Evolutionary conservation across 2,329 filamentous ascomycete species (phyloP).

Genomic region (Fusarium sp.): DNA sequence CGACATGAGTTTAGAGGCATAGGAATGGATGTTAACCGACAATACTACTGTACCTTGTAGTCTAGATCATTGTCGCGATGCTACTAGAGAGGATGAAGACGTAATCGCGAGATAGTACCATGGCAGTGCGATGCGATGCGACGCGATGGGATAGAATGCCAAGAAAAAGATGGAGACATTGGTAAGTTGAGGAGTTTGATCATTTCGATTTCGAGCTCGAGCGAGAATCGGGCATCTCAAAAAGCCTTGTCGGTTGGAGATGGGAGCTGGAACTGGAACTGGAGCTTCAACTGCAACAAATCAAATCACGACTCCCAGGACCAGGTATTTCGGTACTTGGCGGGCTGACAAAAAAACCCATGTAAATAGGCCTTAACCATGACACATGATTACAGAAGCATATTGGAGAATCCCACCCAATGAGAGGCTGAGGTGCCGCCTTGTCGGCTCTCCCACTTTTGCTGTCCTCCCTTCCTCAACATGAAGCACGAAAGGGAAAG

Average conservation of each 20-base stretch:
- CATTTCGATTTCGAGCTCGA: conserved; percentile 16
- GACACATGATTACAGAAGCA: conserved; percentile 42
- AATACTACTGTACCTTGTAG: not conserved
- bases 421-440: conserved; percentile 29
- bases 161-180: conserved; percentile 35
- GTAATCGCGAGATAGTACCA: conserved; percentile 23
- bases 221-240: conserved; percentile 1
- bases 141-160: conserved; percentile 20
- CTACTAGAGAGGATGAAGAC: conserved; percentile 31
- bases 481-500: not conserved
- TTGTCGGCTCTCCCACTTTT: conserved; percentile 9
- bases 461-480: not conserved
- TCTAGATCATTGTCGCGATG: conserved; percentile 6
- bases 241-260: not conserved
- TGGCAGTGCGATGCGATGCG: conserved; percentile 24
- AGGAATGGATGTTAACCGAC: conserved; percentile 26
- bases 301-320: conserved; percentile 10
- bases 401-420: conserved; percentile 39
- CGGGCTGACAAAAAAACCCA: conserved; percentile 27
- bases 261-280: not conserved
- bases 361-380: conserved; percentile 11
- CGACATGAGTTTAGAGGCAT: conserved; percentile 6
- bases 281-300: conserved; percentile 11
- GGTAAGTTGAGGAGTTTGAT: conserved; percentile 6
- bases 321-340: conserved; percentile 36